Conservation (phyloP, 495 filamentous ascomycete genomes). For the Durotheca rogersii region DNA sequence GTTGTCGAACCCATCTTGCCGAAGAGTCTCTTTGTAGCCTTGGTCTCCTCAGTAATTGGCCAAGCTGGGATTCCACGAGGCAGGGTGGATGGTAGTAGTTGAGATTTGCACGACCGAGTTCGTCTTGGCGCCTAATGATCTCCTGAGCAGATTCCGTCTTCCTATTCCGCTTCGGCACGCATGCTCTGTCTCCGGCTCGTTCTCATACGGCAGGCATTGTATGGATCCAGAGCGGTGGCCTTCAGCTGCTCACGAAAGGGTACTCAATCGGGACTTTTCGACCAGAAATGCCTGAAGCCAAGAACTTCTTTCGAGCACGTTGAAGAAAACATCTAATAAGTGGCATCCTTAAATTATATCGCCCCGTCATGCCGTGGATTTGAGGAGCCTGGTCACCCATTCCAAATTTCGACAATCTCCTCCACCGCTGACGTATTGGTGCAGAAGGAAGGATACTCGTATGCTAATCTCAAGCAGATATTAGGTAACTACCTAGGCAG, state of each 20-base stretch:
- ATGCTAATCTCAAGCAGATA: neutral
- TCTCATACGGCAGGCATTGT: constrained; percentile 1
- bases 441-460: constrained; percentile 4
- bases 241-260: neutral
- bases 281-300: neutral
- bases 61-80: neutral
- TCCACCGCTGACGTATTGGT: constrained; percentile 2
- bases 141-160: neutral
- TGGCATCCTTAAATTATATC: neutral
- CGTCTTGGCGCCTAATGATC: neutral
- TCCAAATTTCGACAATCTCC: constrained; percentile 15
- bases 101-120: neutral
- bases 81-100: neutral
- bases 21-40: constrained; percentile 7
- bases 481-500: too few relatives aligned
- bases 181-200: constrained; percentile 6
- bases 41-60: constrained; percentile 11
- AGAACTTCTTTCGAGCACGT: neutral
- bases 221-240: neutral
- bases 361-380: neutral
- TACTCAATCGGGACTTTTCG: constrained; percentile 2
- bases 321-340: neutral
- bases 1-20: constrained; percentile 4
- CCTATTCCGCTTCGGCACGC: constrained; percentile 4
- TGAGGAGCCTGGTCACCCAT: constrained; percentile 6